Evolutionary conservation across 352 stramenopile species (phyloP), one percentile per base, ranked within the genome.

Genomic region (Phytophthora tubulina): DNA sequence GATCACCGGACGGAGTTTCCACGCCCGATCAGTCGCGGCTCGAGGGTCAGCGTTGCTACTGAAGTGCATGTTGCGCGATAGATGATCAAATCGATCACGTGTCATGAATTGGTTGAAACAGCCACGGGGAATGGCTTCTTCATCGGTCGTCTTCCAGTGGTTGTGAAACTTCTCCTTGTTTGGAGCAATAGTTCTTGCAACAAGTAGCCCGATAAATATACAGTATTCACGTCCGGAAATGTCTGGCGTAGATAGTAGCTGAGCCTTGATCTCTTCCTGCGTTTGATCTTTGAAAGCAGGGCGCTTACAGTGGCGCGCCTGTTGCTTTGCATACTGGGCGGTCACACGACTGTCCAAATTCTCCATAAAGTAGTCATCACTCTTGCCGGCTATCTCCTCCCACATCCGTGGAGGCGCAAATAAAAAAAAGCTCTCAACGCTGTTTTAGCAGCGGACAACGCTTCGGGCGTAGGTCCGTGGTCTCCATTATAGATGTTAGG

Each of bases 41-140:
- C 30, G 31, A 15, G 55, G 14, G n/a, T 72, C 42, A 6, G 6
- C 10, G 21, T 76, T 76, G 69, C 61, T 45, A 27, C 21, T 71
- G 30, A 74, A 66, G 39, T 74, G 46, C 14, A 75, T 35, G 14
- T 39, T 53, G 6, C 48, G 36, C 49, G 58, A 53, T 3, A 67
- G 2, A 8, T 64, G 14, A 0, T 45, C 32, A 45, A 69, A 73
- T 0, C 58, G 48, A n/a, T 73, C 55, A 8, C 55, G 30, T 5
- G 27, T 38, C 50, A 68, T 68, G 38, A 36, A 50, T 1, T 8
- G 17, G 38, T 30, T 30, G 21, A 60, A 60, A 17, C 51, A 58
- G 11, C 9, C 15, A 17, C 53, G 21, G 51, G 53, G 38, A 5
- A 61, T 61, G 3, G 38, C 39, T 6, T 13, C 21, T 36, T 61